Conservation (phyloP, 73 alveolate species). For the Effrenium voratum region DNA sequence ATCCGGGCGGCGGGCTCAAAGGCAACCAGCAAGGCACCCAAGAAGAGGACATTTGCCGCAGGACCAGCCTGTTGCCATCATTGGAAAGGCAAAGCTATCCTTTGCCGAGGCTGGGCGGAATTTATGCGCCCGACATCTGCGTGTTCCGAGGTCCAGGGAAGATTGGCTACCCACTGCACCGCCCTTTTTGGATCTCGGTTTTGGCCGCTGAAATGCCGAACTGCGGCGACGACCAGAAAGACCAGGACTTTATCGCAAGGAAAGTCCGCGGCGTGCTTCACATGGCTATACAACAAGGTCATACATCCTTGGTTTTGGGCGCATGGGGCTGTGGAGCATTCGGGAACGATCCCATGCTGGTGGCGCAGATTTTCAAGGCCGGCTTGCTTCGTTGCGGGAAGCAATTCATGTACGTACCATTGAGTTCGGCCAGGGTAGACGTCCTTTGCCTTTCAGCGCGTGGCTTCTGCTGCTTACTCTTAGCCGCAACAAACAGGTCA, state of each 20-base stretch:
- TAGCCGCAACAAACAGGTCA: background rate
- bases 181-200: slow-evolving; percentile 12
- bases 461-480: background rate
- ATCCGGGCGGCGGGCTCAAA: slow-evolving; percentile 48
- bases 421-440: background rate
- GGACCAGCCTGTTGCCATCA: background rate
- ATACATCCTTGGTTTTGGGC: slow-evolving; percentile 34
- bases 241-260: background rate
- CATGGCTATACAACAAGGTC: slow-evolving; percentile 17
- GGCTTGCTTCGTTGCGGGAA: background rate
- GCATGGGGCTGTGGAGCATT: slow-evolving; percentile 71
- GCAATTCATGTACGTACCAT: too few relatives aligned
- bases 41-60: slow-evolving; percentile 28
- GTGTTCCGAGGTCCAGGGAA: slow-evolving; percentile 24
- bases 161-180: background rate
- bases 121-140: slow-evolving; percentile 24
- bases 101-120: slow-evolving; percentile 11
- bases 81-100: slow-evolving; percentile 22
- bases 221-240: slow-evolving; percentile 3
- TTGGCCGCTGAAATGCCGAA: slow-evolving; percentile 54
- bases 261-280: slow-evolving; percentile 8
- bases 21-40: slow-evolving; percentile 38
- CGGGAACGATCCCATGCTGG: slow-evolving; percentile 8
- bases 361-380: slow-evolving; percentile 41
- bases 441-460: background rate